Conservation (phyloP, 2,329 filamentous ascomycete genomes). For the Fusarium setosum region DNA sequence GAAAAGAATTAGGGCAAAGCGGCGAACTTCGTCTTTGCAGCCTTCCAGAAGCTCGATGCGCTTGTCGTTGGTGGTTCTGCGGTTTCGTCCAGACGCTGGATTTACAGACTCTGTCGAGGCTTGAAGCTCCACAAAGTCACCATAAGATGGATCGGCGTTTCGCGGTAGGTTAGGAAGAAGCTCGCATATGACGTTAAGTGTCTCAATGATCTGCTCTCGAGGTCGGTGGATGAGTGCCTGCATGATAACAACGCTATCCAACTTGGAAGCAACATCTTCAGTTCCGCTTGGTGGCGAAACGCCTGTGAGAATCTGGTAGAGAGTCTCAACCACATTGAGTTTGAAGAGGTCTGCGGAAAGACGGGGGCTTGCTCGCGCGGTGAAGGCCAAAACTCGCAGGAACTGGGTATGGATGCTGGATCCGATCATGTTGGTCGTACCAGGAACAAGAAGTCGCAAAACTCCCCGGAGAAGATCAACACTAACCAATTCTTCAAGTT, state of each 20-base stretch:
- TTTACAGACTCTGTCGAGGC: slow-evolving; percentile 53
- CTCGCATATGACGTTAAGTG: slow-evolving; percentile 97
- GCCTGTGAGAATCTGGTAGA: slow-evolving; percentile 97
- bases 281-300: slow-evolving; percentile 88
- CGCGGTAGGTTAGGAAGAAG: slow-evolving; percentile 81
- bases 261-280: slow-evolving; percentile 83
- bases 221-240: slow-evolving; percentile 96
- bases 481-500: slow-evolving; percentile 92
- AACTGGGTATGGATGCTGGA: slow-evolving; percentile 97
- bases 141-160: slow-evolving; percentile 56
- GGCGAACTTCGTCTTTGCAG: slow-evolving; percentile 88
- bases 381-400: slow-evolving; percentile 89
- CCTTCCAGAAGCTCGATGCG: slow-evolving; percentile 82
- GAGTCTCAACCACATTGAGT: slow-evolving; percentile 95
- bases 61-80: slow-evolving; percentile 76
- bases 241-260: slow-evolving; percentile 98
- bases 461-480: slow-evolving; percentile 87
- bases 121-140: slow-evolving; percentile 58
- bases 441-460: slow-evolving; percentile 87
- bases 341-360: slow-evolving; percentile 92
- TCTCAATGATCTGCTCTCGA: slow-evolving; percentile 95
- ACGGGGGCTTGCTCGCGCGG: slow-evolving; percentile 86
- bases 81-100: slow-evolving; percentile 49
- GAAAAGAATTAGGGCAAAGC: slow-evolving; percentile 92
- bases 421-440: slow-evolving; percentile 94